Evolutionary conservation across 164 flowering plant genomes (phyloP).

Genomic region (Magnolia changhungtana): DNA sequence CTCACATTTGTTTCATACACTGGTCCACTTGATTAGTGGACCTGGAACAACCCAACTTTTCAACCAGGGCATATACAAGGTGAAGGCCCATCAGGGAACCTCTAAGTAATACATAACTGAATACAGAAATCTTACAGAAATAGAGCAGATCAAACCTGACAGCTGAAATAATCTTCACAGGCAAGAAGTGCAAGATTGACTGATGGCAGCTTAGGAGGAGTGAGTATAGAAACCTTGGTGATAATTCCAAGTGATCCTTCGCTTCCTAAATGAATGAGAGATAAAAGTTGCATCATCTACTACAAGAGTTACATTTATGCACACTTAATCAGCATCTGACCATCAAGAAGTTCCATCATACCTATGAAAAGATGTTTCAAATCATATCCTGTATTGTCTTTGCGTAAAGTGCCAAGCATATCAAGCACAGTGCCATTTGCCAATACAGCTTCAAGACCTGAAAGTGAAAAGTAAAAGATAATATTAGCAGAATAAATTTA

Average conservation of each 20-base stretch:
- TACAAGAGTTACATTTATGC: background rate
- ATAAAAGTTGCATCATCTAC: constrained; percentile 3
- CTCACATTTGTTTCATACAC: too few relatives aligned
- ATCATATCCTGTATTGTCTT: constrained; percentile 98
- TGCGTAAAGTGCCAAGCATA: constrained; percentile 91
- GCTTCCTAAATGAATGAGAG: constrained; percentile 57
- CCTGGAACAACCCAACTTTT: background rate
- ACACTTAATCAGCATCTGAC: constrained; percentile 4
- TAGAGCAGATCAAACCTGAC: constrained; percentile 56
- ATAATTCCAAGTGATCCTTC: constrained; percentile 95
- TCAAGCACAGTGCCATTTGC: constrained; percentile 88
- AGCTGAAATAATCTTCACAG: constrained; percentile 73
- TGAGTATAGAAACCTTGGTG: constrained; percentile 87
- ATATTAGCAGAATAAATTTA: background rate
- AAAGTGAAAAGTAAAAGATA: constrained; percentile 6
- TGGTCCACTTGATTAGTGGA: background rate
- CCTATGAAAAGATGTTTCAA: constrained; percentile 97
- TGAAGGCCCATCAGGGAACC: background rate
- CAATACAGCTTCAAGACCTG: constrained; percentile 91
- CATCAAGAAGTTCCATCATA: constrained; percentile 20
- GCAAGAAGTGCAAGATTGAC: constrained; percentile 88
- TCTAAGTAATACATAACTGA: background rate
- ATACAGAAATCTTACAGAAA: background rate
- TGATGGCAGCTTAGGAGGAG: constrained; percentile 81
- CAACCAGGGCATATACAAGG: background rate